These are phyloP conservation scores for Aspergillus mulundensis DNA, from an alignment of 495 filamentous ascomycete genomes.

Conservation along the genomic window DNA sequence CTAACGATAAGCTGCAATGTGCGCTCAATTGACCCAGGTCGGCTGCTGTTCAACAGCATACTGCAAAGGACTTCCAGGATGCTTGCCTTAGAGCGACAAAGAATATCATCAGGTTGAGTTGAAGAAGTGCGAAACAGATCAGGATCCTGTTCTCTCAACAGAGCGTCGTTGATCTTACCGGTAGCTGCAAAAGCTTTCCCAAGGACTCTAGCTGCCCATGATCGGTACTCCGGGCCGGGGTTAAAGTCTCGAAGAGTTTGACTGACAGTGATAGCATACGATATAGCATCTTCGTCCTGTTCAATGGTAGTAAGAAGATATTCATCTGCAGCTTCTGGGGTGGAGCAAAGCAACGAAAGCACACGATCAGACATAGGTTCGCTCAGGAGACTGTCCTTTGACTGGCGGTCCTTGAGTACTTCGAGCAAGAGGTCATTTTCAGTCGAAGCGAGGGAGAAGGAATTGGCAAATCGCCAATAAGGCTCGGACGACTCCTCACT, in stretches of 20 bases:
- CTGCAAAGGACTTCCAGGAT: slow-evolving; percentile 64
- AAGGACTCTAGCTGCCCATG: slow-evolving; percentile 81
- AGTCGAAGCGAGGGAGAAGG: slow-evolving; percentile 55
- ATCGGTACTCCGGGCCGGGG: slow-evolving; percentile 62
- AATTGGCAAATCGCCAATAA: slow-evolving; percentile 61
- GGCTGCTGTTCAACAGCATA: slow-evolving; percentile 61
- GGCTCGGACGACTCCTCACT: slow-evolving; percentile 41
- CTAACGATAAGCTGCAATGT: slow-evolving; percentile 69
- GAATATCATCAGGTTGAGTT: slow-evolving; percentile 10
- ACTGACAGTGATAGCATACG: slow-evolving; percentile 63
- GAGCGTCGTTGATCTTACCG: slow-evolving; percentile 50
- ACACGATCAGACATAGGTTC: slow-evolving; percentile 64
- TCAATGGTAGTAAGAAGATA: slow-evolving; percentile 58
- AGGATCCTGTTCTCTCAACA: slow-evolving; percentile 40
- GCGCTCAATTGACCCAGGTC: slow-evolving; percentile 71
- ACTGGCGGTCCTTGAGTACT: slow-evolving; percentile 67
- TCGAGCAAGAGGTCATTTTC: slow-evolving; percentile 72
- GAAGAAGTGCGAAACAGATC: slow-evolving; percentile 19
- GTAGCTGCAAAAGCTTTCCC: slow-evolving; percentile 79
- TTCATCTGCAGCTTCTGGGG: slow-evolving; percentile 58
- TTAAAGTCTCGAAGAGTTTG: slow-evolving; percentile 61
- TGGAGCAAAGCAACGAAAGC: slow-evolving; percentile 65
- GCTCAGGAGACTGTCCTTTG: slow-evolving; percentile 58
- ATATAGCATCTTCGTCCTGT: slow-evolving; percentile 55
- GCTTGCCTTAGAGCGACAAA: slow-evolving; percentile 40